Conservation (phyloP, 140 eudicot genomes). For the Stevia rebaudiana region DNA sequence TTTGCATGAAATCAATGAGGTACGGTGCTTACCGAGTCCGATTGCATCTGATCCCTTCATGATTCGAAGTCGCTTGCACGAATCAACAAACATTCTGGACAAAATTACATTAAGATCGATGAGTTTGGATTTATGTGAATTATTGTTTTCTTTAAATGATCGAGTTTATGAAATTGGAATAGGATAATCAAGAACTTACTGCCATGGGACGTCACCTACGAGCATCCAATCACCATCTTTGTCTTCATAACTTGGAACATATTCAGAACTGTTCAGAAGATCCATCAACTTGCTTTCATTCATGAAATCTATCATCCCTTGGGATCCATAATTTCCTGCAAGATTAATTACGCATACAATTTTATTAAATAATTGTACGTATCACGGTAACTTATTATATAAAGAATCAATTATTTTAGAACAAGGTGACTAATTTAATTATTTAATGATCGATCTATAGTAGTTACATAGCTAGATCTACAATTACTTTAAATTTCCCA, state of each 20-base stretch:
- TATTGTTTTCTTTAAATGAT: background rate
- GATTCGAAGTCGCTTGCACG: conserved; percentile 75
- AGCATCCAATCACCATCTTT: conserved; percentile 99
- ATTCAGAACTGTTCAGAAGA: conserved; percentile 81
- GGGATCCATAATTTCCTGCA: conserved; percentile 73
- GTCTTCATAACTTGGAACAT: conserved; percentile 95
- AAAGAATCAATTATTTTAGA: no score
- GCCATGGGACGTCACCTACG: conserved; percentile 97
- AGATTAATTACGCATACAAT: background rate
- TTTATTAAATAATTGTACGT: background rate
- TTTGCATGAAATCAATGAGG: background rate
- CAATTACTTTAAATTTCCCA: no score
- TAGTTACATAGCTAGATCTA: no score
- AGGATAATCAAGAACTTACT: conserved; percentile 49
- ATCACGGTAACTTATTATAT: no score
- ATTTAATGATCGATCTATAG: no score
- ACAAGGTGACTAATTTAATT: no score
- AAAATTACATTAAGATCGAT: background rate
- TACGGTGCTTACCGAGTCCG: conserved; percentile 64
- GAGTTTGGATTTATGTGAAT: background rate
- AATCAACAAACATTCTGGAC: conserved; percentile 68
- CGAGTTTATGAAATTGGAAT: no score
- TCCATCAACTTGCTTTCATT: conserved; percentile 89
- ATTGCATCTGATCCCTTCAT: conserved; percentile 81
- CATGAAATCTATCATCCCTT: conserved; percentile 96